Percentiles rank a stretch among this genome's conserved stretches.
phyloP scores from a whole-genome alignment of 331 rosid genomes.

The Rhamnella rubrinervis region DNA sequence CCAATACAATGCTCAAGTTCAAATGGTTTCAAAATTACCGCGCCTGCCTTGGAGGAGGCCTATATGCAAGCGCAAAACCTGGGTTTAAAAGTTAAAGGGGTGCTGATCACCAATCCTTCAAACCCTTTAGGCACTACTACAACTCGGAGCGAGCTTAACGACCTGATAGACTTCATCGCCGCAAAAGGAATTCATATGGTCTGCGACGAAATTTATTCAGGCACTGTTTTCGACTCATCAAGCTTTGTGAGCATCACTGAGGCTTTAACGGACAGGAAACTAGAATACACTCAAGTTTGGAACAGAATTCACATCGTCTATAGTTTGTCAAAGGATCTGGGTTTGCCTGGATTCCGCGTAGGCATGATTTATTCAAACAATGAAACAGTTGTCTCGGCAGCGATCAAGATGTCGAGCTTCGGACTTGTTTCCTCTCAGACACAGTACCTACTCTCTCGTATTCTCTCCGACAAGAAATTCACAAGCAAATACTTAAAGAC shows the following conservation, averaged over 20 bases:
- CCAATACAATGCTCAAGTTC: conserved; percentile 70
- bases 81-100: conserved; percentile 67
- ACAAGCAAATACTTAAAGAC: conserved; percentile 37
- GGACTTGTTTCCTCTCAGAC: conserved; percentile 71
- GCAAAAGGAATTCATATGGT: conserved; percentile 48
- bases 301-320: conserved; percentile 63
- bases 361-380: conserved; percentile 76
- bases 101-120: conserved; percentile 72
- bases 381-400: conserved; percentile 41
- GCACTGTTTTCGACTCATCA: conserved; percentile 65
- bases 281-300: conserved; percentile 2
- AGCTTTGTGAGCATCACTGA: conserved; percentile 54
- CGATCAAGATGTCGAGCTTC: conserved; percentile 87
- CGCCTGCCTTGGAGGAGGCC: conserved; percentile 56
- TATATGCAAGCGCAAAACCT: conserved; percentile 38
- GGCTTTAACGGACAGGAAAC: conserved; percentile 28
- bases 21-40: conserved; percentile 64
- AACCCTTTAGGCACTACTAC: conserved; percentile 70
- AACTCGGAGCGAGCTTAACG: conserved; percentile 45
- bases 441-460: conserved; percentile 46
- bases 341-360: conserved; percentile 73
- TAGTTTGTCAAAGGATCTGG: conserved; percentile 80
- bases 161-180: conserved; percentile 47
- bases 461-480: conserved; percentile 50
- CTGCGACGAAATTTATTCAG: conserved; percentile 81